phyloP scores from a whole-genome alignment of 2,329 filamentous ascomycete species.

The Biscogniauxia marginata region DNA sequence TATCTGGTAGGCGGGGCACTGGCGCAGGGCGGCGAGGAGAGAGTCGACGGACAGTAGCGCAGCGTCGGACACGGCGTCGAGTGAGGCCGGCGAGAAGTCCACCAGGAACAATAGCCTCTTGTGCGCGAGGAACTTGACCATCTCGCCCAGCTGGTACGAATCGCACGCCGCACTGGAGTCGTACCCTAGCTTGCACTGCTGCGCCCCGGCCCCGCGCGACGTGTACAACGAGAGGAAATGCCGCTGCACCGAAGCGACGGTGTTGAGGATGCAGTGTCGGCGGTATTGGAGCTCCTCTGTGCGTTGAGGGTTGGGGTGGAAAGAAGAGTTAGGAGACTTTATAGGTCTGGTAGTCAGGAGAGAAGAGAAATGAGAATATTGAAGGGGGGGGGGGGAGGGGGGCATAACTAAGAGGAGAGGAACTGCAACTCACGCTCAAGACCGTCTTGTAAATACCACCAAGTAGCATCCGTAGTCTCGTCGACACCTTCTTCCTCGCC shows the following conservation, averaged over 20 bases:
- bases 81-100: constrained; percentile 51
- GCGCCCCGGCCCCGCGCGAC: constrained; percentile 50
- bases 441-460: constrained; percentile 71
- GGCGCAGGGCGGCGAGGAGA: constrained; percentile 59
- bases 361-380: background rate
- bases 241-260: constrained; percentile 65
- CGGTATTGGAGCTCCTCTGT: constrained; percentile 65
- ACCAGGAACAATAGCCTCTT: constrained; percentile 60
- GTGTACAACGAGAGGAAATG: constrained; percentile 69
- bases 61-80: constrained; percentile 44
- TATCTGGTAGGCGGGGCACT: constrained; percentile 71
- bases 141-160: constrained; percentile 75
- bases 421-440: constrained; percentile 56
- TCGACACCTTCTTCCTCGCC: constrained; percentile 32
- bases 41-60: constrained; percentile 61
- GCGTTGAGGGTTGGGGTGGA: background rate
- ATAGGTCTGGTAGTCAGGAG: background rate
- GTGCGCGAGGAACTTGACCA: constrained; percentile 67
- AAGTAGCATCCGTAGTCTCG: constrained; percentile 42
- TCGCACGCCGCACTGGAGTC: constrained; percentile 71
- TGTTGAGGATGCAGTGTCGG: constrained; percentile 65
- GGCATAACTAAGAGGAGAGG: background rate
- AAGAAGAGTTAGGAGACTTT: background rate
- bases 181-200: constrained; percentile 73
- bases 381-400: background rate